Conservation (phyloP, 345 rosid genomes). For the Barbarea vulgaris region DNA sequence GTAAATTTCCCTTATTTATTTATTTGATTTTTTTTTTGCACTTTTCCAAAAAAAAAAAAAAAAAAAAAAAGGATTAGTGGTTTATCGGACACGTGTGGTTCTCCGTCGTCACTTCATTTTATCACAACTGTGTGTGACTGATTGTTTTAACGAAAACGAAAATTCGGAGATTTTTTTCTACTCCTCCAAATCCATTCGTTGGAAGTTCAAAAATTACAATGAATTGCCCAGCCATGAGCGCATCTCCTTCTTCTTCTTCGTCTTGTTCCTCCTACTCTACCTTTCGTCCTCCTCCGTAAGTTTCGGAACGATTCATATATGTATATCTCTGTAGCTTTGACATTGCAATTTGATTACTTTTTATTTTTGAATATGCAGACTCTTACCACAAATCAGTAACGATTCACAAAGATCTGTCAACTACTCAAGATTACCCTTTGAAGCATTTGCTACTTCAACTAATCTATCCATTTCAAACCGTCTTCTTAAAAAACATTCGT, state of each 20-base stretch:
- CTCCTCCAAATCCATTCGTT: too few species aligned
- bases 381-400: constrained; percentile 47
- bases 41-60: too few species aligned
- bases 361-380: constrained; percentile 28
- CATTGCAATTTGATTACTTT: neutral
- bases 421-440: constrained; percentile 43
- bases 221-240: constrained; percentile 43
- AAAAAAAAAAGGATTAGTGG: too few species aligned
- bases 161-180: too few species aligned
- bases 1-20: too few species aligned
- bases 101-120: too few species aligned
- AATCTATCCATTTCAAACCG: constrained; percentile 35
- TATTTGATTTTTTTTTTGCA: too few species aligned
- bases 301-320: neutral
- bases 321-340: neutral
- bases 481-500: constrained; percentile 33
- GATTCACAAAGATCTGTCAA: constrained; percentile 47
- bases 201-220: too few species aligned
- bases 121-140: too few species aligned
- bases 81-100: too few species aligned
- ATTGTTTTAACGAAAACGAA: too few species aligned
- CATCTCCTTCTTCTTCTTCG: constrained; percentile 44
- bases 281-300: constrained; percentile 50
- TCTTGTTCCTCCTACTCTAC: constrained; percentile 47
- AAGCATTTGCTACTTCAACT: constrained; percentile 38